These are phyloP conservation scores for Chondrostereum purpureum DNA, from an alignment of 1,284 basidiomycete genomes.

Conservation along the genomic window DNA sequence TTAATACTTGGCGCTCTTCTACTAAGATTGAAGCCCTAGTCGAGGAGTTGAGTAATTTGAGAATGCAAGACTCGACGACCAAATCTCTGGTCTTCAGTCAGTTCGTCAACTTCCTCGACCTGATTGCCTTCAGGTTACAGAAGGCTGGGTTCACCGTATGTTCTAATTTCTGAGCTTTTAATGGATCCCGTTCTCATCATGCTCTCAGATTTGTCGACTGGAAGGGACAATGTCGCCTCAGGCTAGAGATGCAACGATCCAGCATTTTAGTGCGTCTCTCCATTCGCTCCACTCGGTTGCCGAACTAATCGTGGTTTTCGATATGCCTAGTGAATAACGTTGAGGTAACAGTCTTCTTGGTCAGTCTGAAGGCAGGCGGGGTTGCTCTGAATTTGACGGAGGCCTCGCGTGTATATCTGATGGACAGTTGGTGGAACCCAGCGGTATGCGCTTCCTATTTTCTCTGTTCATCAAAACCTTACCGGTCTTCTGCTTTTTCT, in stretches of 20 bases:
- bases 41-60: constrained; percentile 85
- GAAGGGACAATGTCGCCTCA: constrained; percentile 98
- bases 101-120: constrained; percentile 85
- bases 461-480: constrained; percentile 11
- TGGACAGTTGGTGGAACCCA: constrained; percentile 93
- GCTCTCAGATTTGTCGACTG: constrained; percentile 88
- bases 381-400: constrained; percentile 92
- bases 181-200: constrained; percentile 11
- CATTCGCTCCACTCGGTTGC: constrained; percentile 1
- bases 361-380: constrained; percentile 93
- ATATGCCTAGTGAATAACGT: constrained; percentile 74
- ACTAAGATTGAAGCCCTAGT: constrained; percentile 97
- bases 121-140: constrained; percentile 91
- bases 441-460: constrained; percentile 42
- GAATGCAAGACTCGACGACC: constrained; percentile 83
- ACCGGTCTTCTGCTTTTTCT: constrained; percentile 8
- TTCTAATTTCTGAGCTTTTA: constrained; percentile 12
- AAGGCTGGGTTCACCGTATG: constrained; percentile 82
- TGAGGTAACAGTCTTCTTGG: constrained; percentile 93
- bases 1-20: constrained; percentile 89
- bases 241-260: constrained; percentile 90
- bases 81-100: constrained; percentile 97
- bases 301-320: background rate
- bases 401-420: constrained; percentile 87
- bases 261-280: constrained; percentile 75